Evolutionary conservation across 148 eudicot species (phyloP), one percentile per base, ranked within the genome.

Genomic region (Spergularia marina): DNA sequence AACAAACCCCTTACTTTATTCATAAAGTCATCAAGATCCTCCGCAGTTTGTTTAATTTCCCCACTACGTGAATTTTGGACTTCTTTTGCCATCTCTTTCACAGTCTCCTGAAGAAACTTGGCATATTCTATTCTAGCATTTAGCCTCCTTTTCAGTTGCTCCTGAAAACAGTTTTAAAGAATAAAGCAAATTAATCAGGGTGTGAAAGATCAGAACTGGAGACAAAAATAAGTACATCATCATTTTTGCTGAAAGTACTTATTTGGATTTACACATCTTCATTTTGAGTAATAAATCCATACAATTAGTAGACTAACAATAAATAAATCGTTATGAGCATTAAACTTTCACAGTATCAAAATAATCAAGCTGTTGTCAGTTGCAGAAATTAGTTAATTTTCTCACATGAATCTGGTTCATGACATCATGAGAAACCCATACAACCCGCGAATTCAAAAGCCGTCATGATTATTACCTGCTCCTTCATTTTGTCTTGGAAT

Each of bases 81-180:
- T 84, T 92, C 97, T 83, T 88, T 92, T 10, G 94, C 97, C 97
- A 92, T 92, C 84, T 92, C 97, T 83, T 90, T 87, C 78, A 85
- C 92, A 0, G 97, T 92, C 11, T 90, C 94, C 82, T 90, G 97
- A 60, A 92, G 87, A 86, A 92, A 92, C 83, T 88, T 90, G 41
- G 97, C 97, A 86, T 92, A 92, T 68, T 92, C 94, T 74, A 92
- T 90, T 67, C 91, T 90, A 15, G 97, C 97, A 74, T 70, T 87
- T 57, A 92, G 79, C 86, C 78, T 87, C 83, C 90, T 76, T 80
- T 90, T 90, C 83, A 90, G 70, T 12, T 86, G 87, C 84, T 91
- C 97, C 97, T 91, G 84, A 57, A 39, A 78, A 63, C 54, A 72
- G 67, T 74, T 77, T 77, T 60, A 25, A 51, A 76, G 8, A 15